A percentile compares a stretch with the other conserved stretches of the same genome.
These are phyloP conservation scores for Fusarium ramigenum DNA, from an alignment of 2,329 filamentous ascomycete genomes.

Conservation along the genomic window DNA sequence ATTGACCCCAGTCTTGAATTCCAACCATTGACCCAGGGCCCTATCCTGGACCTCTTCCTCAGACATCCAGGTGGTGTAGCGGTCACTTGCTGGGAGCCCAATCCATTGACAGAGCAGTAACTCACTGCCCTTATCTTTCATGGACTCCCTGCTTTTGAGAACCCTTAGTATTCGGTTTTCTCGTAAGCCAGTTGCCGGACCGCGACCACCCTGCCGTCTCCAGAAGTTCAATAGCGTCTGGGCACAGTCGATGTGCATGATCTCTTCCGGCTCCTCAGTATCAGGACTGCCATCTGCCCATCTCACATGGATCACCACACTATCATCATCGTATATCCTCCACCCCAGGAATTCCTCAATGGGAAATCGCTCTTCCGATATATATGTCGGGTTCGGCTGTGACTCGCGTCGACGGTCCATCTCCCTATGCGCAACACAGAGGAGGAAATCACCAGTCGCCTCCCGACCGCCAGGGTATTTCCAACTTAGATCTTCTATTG, in stretches of 20 bases:
- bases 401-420: background rate
- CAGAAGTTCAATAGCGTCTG: background rate
- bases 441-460: background rate
- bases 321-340: background rate
- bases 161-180: background rate
- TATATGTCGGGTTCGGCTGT: background rate
- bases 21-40: background rate
- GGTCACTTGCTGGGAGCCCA: background rate
- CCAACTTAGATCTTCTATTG: background rate
- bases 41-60: background rate
- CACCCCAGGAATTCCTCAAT: background rate
- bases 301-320: background rate
- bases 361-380: background rate
- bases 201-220: background rate
- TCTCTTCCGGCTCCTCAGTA: background rate
- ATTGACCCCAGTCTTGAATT: background rate
- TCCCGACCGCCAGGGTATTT: background rate
- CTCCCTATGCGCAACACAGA: background rate
- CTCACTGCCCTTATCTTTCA: background rate
- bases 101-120: background rate
- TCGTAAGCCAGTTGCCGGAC: background rate
- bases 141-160: background rate
- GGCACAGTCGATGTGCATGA: background rate
- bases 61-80: background rate
- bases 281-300: background rate